phyloP scores from a whole-genome alignment of 768 basidiomycete genomes.

The Amyloporia xantha region DNA sequence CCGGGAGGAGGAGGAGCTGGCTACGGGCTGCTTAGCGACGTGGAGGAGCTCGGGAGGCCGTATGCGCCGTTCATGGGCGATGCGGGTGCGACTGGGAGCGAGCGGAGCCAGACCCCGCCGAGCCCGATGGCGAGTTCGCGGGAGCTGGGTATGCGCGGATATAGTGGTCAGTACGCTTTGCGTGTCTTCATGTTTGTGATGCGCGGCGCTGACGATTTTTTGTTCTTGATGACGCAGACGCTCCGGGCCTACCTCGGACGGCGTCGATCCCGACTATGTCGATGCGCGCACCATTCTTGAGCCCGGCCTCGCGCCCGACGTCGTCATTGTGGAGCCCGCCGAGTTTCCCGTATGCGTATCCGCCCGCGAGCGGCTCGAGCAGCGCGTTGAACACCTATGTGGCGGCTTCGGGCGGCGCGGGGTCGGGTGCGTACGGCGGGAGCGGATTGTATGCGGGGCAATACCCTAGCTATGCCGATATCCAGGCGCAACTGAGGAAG shows the following conservation, averaged over 20 bases:
- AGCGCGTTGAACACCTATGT: constrained; percentile 10
- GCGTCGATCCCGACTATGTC: constrained; percentile 34
- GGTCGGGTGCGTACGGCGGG: background rate
- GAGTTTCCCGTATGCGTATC: constrained; percentile 27
- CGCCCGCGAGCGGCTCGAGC: constrained; percentile 8
- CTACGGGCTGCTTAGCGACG: constrained; percentile 14
- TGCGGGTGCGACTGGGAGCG: constrained; percentile 18
- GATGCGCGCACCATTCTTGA: constrained; percentile 66
- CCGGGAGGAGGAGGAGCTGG: constrained; percentile 8
- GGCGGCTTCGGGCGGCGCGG: background rate
- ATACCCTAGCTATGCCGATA: constrained; percentile 5
- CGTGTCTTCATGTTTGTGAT: background rate
- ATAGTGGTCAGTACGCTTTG: background rate
- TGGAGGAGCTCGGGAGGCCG: constrained; percentile 26
- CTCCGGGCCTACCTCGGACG: constrained; percentile 30
- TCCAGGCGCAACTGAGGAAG: constrained; percentile 14
- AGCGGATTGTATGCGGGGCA: constrained; percentile 1
- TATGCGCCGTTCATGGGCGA: constrained; percentile 44
- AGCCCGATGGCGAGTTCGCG: constrained; percentile 14
- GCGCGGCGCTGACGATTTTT: too few species aligned
- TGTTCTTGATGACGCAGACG: too few species aligned
- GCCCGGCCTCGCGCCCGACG: constrained; percentile 60
- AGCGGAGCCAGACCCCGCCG: constrained; percentile 16
- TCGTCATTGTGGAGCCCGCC: constrained; percentile 60
- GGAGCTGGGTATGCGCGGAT: constrained; percentile 9